A percentile compares a stretch with the other conserved stretches of the same genome.
Conservation (phyloP, 192 early-diverging fungal species). For the Mortierella claussenii region DNA sequence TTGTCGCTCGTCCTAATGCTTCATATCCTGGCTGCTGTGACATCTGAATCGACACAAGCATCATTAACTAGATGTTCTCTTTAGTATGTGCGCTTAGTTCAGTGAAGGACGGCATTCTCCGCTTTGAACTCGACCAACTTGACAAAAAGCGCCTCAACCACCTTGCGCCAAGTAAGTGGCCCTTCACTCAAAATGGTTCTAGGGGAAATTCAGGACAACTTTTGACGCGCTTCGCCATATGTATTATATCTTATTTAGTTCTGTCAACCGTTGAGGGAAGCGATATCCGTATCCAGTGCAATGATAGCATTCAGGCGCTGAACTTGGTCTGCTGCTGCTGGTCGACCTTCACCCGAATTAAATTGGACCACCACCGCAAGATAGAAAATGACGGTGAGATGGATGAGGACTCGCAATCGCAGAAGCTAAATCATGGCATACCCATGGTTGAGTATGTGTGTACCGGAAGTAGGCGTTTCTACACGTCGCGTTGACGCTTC, state of each 20-base stretch:
- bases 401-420: background rate
- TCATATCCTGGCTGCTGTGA: too few relatives aligned
- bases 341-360: conserved; percentile 20
- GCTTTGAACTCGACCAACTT: conserved; percentile 26
- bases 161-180: conserved; percentile 15
- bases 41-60: too few relatives aligned
- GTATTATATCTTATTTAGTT: background rate
- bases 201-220: too few relatives aligned
- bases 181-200: too few relatives aligned
- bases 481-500: too few relatives aligned
- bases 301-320: conserved; percentile 4
- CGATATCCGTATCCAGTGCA: conserved; percentile 14
- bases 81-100: conserved; percentile 4
- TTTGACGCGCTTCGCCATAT: too few relatives aligned
- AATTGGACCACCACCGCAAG: background rate
- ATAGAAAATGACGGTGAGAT: background rate
- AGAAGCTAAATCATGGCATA: background rate
- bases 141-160: conserved; percentile 14
- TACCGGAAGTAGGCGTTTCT: too few relatives aligned
- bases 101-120: conserved; percentile 18
- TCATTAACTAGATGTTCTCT: background rate
- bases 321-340: conserved; percentile 33
- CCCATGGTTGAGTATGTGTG: conserved; percentile 26
- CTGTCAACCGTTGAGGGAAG: conserved; percentile 2
- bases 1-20: too few relatives aligned